Percentiles rank a stretch among this genome's conserved stretches.
These are phyloP conservation scores for Plasmopara muralis DNA, from an alignment of 352 stramenopile species.

Conservation along the genomic window DNA sequence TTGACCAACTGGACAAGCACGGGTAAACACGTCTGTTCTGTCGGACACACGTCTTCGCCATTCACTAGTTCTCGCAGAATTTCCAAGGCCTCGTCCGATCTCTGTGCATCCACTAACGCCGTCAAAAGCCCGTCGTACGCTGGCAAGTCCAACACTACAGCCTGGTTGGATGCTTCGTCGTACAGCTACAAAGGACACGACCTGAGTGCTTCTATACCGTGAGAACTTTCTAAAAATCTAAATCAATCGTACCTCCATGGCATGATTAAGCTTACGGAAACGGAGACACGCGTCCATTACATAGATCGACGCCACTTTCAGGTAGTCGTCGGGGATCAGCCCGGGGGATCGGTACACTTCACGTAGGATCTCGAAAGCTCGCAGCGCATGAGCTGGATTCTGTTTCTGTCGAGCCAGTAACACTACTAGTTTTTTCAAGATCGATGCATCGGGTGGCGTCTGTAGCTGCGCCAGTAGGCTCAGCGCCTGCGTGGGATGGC, in stretches of 20 bases:
- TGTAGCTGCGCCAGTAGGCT: slow-evolving; percentile 32
- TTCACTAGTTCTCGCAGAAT: slow-evolving; percentile 42
- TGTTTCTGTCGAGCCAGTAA: slow-evolving; percentile 42
- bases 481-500: slow-evolving; percentile 28
- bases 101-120: slow-evolving; percentile 35
- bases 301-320: slow-evolving; percentile 57
- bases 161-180: slow-evolving; percentile 49
- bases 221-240: not conserved
- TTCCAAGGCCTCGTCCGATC: slow-evolving; percentile 43
- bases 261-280: slow-evolving; percentile 42
- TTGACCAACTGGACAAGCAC: slow-evolving; percentile 40
- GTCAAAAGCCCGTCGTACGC: slow-evolving; percentile 47
- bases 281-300: slow-evolving; percentile 60
- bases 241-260: slow-evolving; percentile 37
- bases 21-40: slow-evolving; percentile 37
- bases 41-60: slow-evolving; percentile 38
- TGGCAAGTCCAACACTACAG: slow-evolving; percentile 47
- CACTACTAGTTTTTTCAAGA: slow-evolving; percentile 46
- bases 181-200: slow-evolving; percentile 27
- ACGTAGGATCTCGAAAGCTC: slow-evolving; percentile 36
- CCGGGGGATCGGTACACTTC: slow-evolving; percentile 34
- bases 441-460: slow-evolving; percentile 16
- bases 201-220: too few species aligned
- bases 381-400: slow-evolving; percentile 14
- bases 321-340: slow-evolving; percentile 49